phyloP scores from a whole-genome alignment of 2,329 filamentous ascomycete genomes.

The Chaetothyriales sp. region DNA sequence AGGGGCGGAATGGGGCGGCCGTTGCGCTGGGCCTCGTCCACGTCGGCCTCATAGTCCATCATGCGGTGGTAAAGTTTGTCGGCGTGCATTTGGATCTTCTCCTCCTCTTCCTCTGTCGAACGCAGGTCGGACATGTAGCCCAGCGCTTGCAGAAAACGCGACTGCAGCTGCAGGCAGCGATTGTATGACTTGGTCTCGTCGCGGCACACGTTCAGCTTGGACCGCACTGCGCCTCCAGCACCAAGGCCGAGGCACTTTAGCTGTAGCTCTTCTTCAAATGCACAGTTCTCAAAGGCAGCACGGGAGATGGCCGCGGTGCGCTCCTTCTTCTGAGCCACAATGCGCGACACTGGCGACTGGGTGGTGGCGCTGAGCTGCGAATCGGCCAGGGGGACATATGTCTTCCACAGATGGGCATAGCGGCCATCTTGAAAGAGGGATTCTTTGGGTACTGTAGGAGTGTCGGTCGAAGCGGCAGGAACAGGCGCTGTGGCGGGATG shows the following conservation, averaged over 20 bases:
- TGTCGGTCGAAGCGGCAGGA: conserved; percentile 14
- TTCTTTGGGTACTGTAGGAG: conserved; percentile 23
- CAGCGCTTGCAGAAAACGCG: conserved; percentile 74
- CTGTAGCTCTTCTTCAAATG: conserved; percentile 69
- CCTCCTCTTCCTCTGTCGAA: conserved; percentile 46
- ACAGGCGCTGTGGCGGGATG: conserved; percentile 18
- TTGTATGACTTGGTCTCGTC: conserved; percentile 64
- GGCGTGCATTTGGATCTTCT: conserved; percentile 89
- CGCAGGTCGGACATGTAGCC: conserved; percentile 50
- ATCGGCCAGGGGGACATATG: conserved; percentile 52
- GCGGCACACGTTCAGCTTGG: conserved; percentile 59
- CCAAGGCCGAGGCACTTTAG: conserved; percentile 68
- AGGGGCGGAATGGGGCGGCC: conserved; percentile 29
- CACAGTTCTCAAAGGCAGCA: conserved; percentile 85
- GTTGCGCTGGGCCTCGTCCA: conserved; percentile 42
- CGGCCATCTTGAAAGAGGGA: conserved; percentile 54
- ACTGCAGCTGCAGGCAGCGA: conserved; percentile 78
- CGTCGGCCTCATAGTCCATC: conserved; percentile 61
- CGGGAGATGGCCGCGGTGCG: conserved; percentile 61
- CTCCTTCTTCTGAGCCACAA: conserved; percentile 72
- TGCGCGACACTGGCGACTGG: conserved; percentile 64
- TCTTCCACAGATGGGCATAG: conserved; percentile 84
- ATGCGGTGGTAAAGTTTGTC: conserved; percentile 81
- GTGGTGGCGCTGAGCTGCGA: conserved; percentile 51
- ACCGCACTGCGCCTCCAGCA: conserved; percentile 37